A percentile compares a stretch with the other conserved stretches of the same genome.
These are phyloP conservation scores for Arthrobotrys pseudoclavata DNA, from an alignment of 2,329 filamentous ascomycete species.

Conservation along the genomic window DNA sequence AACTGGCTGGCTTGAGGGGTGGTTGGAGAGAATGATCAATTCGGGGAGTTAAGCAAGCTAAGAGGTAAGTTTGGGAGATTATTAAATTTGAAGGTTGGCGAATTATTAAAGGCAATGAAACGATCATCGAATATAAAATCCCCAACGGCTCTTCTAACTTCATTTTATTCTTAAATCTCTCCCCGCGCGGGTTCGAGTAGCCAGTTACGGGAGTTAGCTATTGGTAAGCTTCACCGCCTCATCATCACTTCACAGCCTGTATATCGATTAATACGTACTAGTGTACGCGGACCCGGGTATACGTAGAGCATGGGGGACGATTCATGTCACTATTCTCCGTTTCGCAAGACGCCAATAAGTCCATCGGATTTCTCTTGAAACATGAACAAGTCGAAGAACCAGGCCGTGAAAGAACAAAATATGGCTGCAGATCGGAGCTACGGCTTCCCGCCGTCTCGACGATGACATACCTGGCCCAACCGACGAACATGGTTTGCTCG, in stretches of 20 bases:
- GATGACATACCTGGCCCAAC: slow-evolving; percentile 35
- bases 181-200: slow-evolving; percentile 2
- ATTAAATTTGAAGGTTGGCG: slow-evolving; percentile 17
- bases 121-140: slow-evolving; percentile 16
- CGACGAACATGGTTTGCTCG: slow-evolving; percentile 17
- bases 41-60: neutral
- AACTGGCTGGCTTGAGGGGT: neutral
- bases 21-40: neutral
- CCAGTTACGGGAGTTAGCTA: slow-evolving; percentile 1
- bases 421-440: slow-evolving; percentile 11
- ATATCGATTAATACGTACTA: neutral
- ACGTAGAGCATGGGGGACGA: neutral
- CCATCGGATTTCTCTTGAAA: neutral
- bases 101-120: slow-evolving; percentile 2
- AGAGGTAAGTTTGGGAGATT: slow-evolving; percentile 36
- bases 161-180: neutral
- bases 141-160: slow-evolving; percentile 24
- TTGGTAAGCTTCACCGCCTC: slow-evolving; percentile 23
- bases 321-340: too few relatives aligned
- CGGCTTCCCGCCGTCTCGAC: slow-evolving; percentile 25
- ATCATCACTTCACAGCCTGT: neutral
- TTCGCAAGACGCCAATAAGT: neutral
- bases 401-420: neutral
- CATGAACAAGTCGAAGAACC: neutral
- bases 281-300: neutral